Percentiles rank a stretch among this genome's conserved stretches.
phyloP scores from a whole-genome alignment of 2,329 filamentous ascomycete genomes.

The Chaetomiaceae sp. region DNA sequence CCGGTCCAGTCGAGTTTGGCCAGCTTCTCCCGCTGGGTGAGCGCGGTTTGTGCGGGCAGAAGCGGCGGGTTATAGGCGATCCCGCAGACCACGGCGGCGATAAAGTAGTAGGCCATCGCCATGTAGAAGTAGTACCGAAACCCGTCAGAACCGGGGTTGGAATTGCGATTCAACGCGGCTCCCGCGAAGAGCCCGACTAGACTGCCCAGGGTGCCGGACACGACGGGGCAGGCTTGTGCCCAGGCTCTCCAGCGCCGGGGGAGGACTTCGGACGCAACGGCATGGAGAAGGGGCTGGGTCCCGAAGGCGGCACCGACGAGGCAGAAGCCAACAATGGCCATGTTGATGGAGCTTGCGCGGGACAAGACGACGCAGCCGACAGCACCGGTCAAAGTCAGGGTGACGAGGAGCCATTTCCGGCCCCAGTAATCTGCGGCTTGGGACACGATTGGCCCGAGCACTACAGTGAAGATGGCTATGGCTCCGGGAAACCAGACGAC shows the following conservation, averaged over 20 bases:
- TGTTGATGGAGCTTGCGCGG: slow-evolving; percentile 33
- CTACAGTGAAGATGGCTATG: slow-evolving; percentile 2
- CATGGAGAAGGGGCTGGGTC: slow-evolving; percentile 37
- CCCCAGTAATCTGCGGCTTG: slow-evolving; percentile 42
- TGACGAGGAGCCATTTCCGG: slow-evolving; percentile 39
- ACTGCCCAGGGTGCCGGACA: slow-evolving; percentile 31
- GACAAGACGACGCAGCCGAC: slow-evolving; percentile 36
- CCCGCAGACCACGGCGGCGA: slow-evolving; percentile 29
- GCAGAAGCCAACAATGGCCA: slow-evolving; percentile 36
- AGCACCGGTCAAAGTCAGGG: slow-evolving; percentile 32
- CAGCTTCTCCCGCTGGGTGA: slow-evolving; percentile 33
- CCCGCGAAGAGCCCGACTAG: slow-evolving; percentile 34
- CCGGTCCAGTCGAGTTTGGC: slow-evolving; percentile 38
- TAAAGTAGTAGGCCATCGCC: slow-evolving; percentile 28
- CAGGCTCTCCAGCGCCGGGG: slow-evolving; percentile 35
- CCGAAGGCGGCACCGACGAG: slow-evolving; percentile 36
- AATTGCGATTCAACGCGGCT: slow-evolving; percentile 32
- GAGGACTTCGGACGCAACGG: slow-evolving; percentile 38
- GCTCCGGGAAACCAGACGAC: slow-evolving; percentile 31
- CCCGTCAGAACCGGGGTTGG: slow-evolving; percentile 23
- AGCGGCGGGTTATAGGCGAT: slow-evolving; percentile 35
- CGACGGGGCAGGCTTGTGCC: slow-evolving; percentile 34
- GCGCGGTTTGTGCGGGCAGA: slow-evolving; percentile 27
- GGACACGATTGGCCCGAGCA: slow-evolving; percentile 32
- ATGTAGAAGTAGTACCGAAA: slow-evolving; percentile 38